Evolutionary conservation across 2,329 filamentous ascomycete species (phyloP), one percentile per base, ranked within the genome.

Genomic region (Fusarium pseudograminearum): DNA sequence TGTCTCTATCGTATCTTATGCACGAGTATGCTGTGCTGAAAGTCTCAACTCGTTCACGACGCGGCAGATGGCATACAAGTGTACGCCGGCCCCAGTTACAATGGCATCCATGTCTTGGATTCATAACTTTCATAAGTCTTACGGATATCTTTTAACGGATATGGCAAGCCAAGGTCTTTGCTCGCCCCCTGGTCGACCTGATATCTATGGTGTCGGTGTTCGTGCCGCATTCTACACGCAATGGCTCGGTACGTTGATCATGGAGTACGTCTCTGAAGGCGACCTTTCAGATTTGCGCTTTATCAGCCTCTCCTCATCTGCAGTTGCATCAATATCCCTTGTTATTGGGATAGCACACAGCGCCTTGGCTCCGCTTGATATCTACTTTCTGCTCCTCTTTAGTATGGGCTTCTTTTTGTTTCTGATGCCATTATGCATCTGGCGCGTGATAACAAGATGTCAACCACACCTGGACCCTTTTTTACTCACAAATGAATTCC

Each of bases 151-250:
- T 52, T 18, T 11, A 26, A 71, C 61, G 60, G 31, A 57, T 46
- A 12, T 20, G 7, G 20, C 55, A 44, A 55, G 26, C 10, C 48
- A 55, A 22, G 36, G 26, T 38, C 67, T 72, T 24, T 80, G 78
- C 61, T 63, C 71, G 18, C 56, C 67, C 40, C 53, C 67, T 30
- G 73, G 77, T 18, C 69, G 73, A 22, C 71, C 78, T 38, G 76
- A 76, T 26, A 69, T 80, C 48, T 80, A 80, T 45, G 79, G 79
- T 9, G 56, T 80, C 20, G 79, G 78, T 42, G 77, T 81, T 53
- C 76, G 79, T 7, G 70, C 73, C 24, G 74, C 75, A 12, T 78
- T 80, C 56, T 80, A 80, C 58, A 53, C 76, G 24, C 78, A 80
- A 61, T 81, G 80, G 80, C 73, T 80, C 40, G 76, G 74, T 11